Percentiles rank a stretch among this genome's conserved stretches.
These are phyloP conservation scores for Vigna nakashimae DNA, from an alignment of 306 rosid species.

Conservation along the genomic window DNA sequence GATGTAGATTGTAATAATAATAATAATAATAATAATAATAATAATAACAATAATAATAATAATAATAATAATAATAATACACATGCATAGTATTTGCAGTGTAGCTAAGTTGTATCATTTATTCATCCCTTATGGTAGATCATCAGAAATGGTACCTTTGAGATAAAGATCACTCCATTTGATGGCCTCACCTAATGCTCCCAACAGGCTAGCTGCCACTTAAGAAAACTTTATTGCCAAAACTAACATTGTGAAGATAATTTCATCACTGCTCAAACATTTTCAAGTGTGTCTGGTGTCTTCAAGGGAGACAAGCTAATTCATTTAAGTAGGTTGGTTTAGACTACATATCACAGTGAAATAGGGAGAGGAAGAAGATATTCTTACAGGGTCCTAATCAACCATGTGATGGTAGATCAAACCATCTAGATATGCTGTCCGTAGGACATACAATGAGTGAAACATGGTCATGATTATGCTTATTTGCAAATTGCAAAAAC, in stretches of 20 bases:
- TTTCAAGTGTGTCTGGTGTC: too few relatives aligned
- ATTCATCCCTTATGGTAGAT: slow-evolving; percentile 17
- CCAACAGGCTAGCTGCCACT: not conserved
- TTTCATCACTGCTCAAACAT: not conserved
- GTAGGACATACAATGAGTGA: not conserved
- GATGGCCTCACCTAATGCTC: slow-evolving; percentile 28
- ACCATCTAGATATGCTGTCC: not conserved
- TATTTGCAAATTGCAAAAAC: too few relatives aligned
- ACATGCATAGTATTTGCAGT: slow-evolving; percentile 1
- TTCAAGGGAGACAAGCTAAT: too few relatives aligned
- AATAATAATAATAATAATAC: not conserved
- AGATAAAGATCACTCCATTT: not conserved
- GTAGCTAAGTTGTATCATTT: slow-evolving; percentile 34
- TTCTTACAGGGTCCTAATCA: slow-evolving; percentile 23
- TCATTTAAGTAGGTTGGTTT: not conserved
- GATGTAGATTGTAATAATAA: not conserved
- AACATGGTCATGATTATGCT: not conserved
- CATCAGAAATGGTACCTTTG: slow-evolving; percentile 2
- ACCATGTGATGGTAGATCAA: not conserved
- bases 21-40: not conserved
- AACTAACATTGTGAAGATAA: slow-evolving; percentile 1
- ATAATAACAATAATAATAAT: not conserved
- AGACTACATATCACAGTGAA: not conserved
- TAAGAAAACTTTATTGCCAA: not conserved
- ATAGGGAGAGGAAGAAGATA: not conserved